Evolutionary conservation across 164 flowering plant genomes (phyloP).

Genomic region (Warburgia ugandensis): DNA sequence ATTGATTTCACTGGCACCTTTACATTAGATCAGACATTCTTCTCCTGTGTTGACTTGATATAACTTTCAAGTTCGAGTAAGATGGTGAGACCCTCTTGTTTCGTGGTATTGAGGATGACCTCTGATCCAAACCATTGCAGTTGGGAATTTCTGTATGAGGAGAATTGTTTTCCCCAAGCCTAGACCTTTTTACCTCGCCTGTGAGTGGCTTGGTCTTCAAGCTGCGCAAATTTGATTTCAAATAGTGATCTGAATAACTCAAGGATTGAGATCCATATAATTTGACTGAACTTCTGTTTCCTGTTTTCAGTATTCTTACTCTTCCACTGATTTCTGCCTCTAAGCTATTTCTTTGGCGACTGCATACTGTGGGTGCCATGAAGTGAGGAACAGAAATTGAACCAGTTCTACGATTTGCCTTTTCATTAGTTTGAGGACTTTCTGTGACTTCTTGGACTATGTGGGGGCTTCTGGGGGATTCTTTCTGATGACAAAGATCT

Average conservation of each 20-base stretch:
- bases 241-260: constrained; percentile 37
- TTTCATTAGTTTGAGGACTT: constrained; percentile 24
- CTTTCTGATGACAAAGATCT: no score
- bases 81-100: constrained; percentile 36
- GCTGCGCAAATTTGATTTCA: constrained; percentile 25
- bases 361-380: constrained; percentile 68
- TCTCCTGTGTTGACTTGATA: constrained; percentile 41
- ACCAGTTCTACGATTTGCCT: constrained; percentile 12
- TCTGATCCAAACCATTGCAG: constrained; percentile 18
- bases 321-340: constrained; percentile 34
- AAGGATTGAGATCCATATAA: constrained; percentile 51
- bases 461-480: constrained; percentile 20
- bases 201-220: constrained; percentile 15
- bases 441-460: constrained; percentile 20
- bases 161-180: constrained; percentile 20
- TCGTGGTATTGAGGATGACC: constrained; percentile 17
- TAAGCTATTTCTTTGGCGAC: constrained; percentile 49
- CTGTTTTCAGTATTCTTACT: constrained; percentile 27
- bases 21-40: constrained; percentile 55
- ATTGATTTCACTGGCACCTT: no score
- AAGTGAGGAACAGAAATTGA: constrained; percentile 50
- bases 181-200: constrained; percentile 13
- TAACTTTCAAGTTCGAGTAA: constrained; percentile 33
- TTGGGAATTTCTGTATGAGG: constrained; percentile 20
- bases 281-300: constrained; percentile 34